Evolutionary conservation across 108 stramenopile genomes (phyloP), one percentile per base, ranked within the genome.

Genomic region (Fragilariopsis cylindrus): DNA sequence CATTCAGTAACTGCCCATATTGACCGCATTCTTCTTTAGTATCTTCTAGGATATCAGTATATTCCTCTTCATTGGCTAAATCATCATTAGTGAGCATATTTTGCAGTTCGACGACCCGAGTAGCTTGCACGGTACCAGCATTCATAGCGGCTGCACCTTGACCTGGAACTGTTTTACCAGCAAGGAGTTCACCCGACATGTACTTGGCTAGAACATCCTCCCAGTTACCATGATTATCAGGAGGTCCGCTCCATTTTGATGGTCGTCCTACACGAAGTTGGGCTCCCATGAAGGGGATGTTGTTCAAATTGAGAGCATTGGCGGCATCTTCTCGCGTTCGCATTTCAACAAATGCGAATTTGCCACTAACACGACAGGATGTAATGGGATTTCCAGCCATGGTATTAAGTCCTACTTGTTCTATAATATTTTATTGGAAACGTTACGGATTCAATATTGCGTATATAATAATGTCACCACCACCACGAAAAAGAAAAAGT

Each of bases 301-400:
- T 92, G 84, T 95, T 96, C 73, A 97, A 80, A 85, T 96, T 97
- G 63, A 98, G 81, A 12, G 96, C 93, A 79, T 91, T 88, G 40
- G 87, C 90, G 11, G 96, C 91, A 74, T 98, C 97, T 71, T 94
- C 83, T 7, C 86, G 76, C 9, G 88, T 84, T 50, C 95, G 79
- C 45, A 94, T 46, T 75, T 97, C 97, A 21, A 98, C 88, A 82
- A 98, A 98, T 6, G 95, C 95, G 85, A 96, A 97, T 76, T 96
- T 96, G 1, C 96, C 96, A 56, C 82, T 85, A 2, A 95, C 91
- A 47, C 96, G 90, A 57, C 92, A 92, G 11, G 93, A 76, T 44
- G 82, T 73, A 60, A 98, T 94, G 7, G 96, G 96, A 76, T 92
- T 96, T 42, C 96, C 97, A 18, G 93, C 84, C 73, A 80, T 76